These are phyloP conservation scores for Leccinum pachyderme DNA, from an alignment of 1,284 basidiomycete genomes.

Conservation along the genomic window DNA sequence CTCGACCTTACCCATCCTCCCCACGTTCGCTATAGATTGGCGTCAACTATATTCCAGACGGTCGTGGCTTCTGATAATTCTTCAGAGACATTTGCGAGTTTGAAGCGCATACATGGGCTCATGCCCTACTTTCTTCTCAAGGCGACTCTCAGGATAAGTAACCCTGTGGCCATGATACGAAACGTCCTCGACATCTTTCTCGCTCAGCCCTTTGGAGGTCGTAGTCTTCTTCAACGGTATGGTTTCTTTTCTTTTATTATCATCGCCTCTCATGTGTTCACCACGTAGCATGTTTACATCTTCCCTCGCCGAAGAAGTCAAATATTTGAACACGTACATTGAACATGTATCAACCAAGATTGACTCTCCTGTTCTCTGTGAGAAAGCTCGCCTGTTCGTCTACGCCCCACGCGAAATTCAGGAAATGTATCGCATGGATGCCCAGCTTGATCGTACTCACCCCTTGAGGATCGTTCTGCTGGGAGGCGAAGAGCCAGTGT, in stretches of 20 bases:
- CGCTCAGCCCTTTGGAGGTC: slow-evolving; percentile 95
- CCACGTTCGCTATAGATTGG: slow-evolving; percentile 51
- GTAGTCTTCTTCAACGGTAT: slow-evolving; percentile 85
- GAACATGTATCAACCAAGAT: slow-evolving; percentile 85
- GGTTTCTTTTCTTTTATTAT: slow-evolving; percentile 7
- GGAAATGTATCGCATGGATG: slow-evolving; percentile 75
- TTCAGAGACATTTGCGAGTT: slow-evolving; percentile 81
- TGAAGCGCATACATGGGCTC: slow-evolving; percentile 93
- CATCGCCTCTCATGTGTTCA: slow-evolving; percentile 6
- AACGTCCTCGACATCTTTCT: slow-evolving; percentile 91
- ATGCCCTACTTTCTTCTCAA: slow-evolving; percentile 99
- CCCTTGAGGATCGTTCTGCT: slow-evolving; percentile 83
- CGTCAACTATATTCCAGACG: slow-evolving; percentile 94
- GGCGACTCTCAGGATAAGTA: slow-evolving; percentile 88
- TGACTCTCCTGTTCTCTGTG: slow-evolving; percentile 83
- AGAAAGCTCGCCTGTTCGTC: slow-evolving; percentile 86
- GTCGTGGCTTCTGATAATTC: slow-evolving; percentile 93
- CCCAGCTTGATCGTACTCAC: slow-evolving; percentile 59
- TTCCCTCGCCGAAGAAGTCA: slow-evolving; percentile 87
- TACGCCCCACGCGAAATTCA: slow-evolving; percentile 89
- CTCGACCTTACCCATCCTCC: slow-evolving; percentile 12
- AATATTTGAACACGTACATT: slow-evolving; percentile 81
- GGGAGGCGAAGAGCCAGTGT: slow-evolving; percentile 71
- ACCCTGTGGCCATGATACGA: slow-evolving; percentile 95
- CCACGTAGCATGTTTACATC: slow-evolving; percentile 86